Evolutionary conservation across 2,329 filamentous ascomycete species (phyloP).

Genomic region (Endocalyx cinctus): DNA sequence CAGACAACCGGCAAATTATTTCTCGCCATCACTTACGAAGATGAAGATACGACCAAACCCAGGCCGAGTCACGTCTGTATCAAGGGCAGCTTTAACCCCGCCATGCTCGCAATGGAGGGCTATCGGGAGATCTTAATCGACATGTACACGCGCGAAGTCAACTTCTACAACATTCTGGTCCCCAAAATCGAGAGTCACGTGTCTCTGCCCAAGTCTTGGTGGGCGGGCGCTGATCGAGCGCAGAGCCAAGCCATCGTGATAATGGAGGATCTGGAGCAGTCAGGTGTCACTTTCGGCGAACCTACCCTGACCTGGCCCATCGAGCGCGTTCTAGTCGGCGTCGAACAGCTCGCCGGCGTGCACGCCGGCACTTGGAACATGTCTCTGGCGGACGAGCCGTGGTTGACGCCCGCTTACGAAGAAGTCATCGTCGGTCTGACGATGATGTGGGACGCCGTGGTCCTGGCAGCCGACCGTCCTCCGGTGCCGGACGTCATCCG

Average conservation of each 20-base stretch:
- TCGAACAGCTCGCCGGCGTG: conserved; percentile 25
- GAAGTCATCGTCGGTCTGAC: conserved; percentile 12
- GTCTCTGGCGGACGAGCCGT: conserved; percentile 15
- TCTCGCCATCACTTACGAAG: conserved; percentile 6
- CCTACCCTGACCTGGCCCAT: conserved; percentile 8
- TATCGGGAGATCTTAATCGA: conserved; percentile 5
- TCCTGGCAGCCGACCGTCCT: conserved; percentile 11
- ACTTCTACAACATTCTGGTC: conserved; percentile 10
- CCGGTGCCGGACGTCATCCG: conserved; percentile 17
- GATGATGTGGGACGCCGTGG: conserved; percentile 12
- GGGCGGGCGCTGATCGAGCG: too few relatives aligned
- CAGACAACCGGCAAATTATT: conserved; percentile 8
- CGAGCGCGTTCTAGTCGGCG: conserved; percentile 10
- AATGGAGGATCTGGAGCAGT: conserved; percentile 8
- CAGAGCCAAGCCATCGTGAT: conserved; percentile 9
- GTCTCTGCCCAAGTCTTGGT: neutral
- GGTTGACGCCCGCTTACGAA: conserved; percentile 16
- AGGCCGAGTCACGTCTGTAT: conserved; percentile 9
- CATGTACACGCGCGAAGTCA: conserved; percentile 8
- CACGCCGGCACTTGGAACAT: conserved; percentile 20
- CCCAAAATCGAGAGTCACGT: conserved; percentile 2
- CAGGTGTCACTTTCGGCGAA: conserved; percentile 9
- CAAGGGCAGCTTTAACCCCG: conserved; percentile 12
- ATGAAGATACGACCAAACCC: neutral
- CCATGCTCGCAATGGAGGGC: conserved; percentile 3